Conservation (phyloP, 75 land plant genomes). For the Sequoiadendron giganteum region DNA sequence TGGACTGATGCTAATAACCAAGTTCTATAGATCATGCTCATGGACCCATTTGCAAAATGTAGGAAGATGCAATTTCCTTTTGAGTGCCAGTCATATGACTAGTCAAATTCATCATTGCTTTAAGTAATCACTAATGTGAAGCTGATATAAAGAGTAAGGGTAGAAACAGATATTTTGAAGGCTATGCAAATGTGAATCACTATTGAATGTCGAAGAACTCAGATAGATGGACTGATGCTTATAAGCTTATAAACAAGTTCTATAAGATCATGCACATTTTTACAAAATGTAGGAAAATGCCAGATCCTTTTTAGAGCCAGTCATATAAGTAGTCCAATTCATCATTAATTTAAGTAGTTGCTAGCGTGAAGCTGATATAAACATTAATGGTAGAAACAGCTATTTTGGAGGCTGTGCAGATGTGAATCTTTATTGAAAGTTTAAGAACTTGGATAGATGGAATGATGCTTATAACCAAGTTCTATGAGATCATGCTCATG, state of each 20-base stretch:
- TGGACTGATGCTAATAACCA: not conserved
- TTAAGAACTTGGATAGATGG: not conserved
- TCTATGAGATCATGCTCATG: not conserved
- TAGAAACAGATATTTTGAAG: not conserved
- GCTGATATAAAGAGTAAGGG: not conserved
- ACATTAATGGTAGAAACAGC: not conserved
- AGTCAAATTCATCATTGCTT: too few species aligned
- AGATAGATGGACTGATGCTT: not conserved
- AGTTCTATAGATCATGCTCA: not conserved
- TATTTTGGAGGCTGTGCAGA: not conserved
- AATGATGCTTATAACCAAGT: not conserved
- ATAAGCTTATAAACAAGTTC: not conserved
- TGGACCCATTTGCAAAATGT: not conserved
- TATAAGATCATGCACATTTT: not conserved
- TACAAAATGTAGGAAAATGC: slow-evolving; percentile 4
- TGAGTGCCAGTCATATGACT: not conserved
- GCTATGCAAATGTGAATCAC: not conserved
- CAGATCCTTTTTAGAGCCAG: not conserved
- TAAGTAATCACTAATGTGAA: not conserved
- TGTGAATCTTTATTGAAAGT: not conserved
- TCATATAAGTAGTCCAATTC: not conserved
- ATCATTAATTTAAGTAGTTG: too few species aligned
- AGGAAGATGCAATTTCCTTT: not conserved
- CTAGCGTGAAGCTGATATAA: not conserved
- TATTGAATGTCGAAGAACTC: not conserved